Evolutionary conservation across 1,284 basidiomycete genomes (phyloP).

Genomic region (Ganoderma meredithae): DNA sequence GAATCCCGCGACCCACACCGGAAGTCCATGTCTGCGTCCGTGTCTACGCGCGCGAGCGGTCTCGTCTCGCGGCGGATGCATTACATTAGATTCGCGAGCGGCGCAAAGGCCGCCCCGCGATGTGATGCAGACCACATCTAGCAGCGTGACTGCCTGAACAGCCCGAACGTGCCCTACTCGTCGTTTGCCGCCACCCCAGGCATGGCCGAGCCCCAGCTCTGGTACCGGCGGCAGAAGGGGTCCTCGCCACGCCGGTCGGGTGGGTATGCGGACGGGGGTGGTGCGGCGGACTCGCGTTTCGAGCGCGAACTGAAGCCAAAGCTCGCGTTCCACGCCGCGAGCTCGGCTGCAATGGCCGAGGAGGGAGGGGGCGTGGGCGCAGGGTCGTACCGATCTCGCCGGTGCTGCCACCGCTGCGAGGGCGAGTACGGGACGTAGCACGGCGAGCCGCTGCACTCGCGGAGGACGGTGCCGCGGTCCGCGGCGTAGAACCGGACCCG

Average conservation of each 20-base stretch:
- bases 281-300: neutral
- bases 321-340: neutral
- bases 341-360: neutral
- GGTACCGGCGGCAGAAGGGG: slow-evolving; percentile 14
- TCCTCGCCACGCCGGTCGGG: slow-evolving; percentile 5
- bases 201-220: slow-evolving; percentile 16
- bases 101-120: neutral
- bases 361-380: slow-evolving; percentile 3
- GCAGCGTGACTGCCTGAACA: slow-evolving; percentile 16
- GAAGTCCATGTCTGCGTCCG: slow-evolving; percentile 4
- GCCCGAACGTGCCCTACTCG: slow-evolving; percentile 22
- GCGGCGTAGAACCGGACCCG: slow-evolving; percentile 24
- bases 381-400: neutral
- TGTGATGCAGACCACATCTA: neutral
- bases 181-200: slow-evolving; percentile 9
- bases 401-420: slow-evolving; percentile 2
- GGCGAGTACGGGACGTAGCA: slow-evolving; percentile 30
- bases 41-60: neutral
- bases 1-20: slow-evolving; percentile 21
- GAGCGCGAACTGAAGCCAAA: neutral
- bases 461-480: slow-evolving; percentile 18
- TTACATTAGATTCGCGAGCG: neutral
- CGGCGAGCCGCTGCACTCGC: slow-evolving; percentile 20
- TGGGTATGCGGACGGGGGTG: neutral
- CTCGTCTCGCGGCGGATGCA: neutral